These are phyloP conservation scores for Sutorius eximius DNA, from an alignment of 1,284 basidiomycete species.

Conservation along the genomic window DNA sequence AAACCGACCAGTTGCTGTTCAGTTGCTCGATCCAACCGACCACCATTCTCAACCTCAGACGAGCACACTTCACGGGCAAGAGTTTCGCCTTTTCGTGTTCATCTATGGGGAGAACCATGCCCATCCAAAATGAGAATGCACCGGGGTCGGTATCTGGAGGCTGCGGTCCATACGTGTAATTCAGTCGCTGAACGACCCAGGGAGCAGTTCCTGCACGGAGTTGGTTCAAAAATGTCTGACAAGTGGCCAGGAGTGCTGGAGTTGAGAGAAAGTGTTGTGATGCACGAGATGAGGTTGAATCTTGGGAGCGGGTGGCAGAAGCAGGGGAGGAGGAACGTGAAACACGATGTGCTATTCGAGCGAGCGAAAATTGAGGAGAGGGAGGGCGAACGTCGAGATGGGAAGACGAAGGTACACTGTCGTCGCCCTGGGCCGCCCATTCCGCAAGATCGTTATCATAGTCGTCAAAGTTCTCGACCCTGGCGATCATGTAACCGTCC, in stretches of 20 bases:
- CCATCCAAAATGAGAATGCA: slow-evolving; percentile 89
- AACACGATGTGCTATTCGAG: slow-evolving; percentile 10
- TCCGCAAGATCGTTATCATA: slow-evolving; percentile 46
- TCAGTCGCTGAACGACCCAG: slow-evolving; percentile 86
- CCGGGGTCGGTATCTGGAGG: slow-evolving; percentile 65
- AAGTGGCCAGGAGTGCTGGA: slow-evolving; percentile 71
- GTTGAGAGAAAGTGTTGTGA: slow-evolving; percentile 47
- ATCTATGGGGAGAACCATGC: slow-evolving; percentile 90
- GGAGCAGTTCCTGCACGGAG: slow-evolving; percentile 83
- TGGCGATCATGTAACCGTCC: slow-evolving; percentile 88
- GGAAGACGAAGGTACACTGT: slow-evolving; percentile 15
- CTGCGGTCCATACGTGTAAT: slow-evolving; percentile 73
- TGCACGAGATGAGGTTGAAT: slow-evolving; percentile 13
- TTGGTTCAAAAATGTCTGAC: slow-evolving; percentile 78
- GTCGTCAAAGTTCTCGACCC: slow-evolving; percentile 68
- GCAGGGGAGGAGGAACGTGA: slow-evolving; percentile 9
- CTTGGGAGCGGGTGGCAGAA: slow-evolving; percentile 6
- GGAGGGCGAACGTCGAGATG: slow-evolving; percentile 10
- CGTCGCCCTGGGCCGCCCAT: slow-evolving; percentile 23
- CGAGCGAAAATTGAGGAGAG: slow-evolving; percentile 14
- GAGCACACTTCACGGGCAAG: slow-evolving; percentile 83
- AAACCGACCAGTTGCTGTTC: slow-evolving; percentile 62
- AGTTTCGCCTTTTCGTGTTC: slow-evolving; percentile 92
- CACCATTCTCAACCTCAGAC: slow-evolving; percentile 78
- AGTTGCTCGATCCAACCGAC: slow-evolving; percentile 92